These are phyloP conservation scores for Nakazawaea ambrosiae DNA, from an alignment of 805 yeast genomes.

Conservation along the genomic window DNA sequence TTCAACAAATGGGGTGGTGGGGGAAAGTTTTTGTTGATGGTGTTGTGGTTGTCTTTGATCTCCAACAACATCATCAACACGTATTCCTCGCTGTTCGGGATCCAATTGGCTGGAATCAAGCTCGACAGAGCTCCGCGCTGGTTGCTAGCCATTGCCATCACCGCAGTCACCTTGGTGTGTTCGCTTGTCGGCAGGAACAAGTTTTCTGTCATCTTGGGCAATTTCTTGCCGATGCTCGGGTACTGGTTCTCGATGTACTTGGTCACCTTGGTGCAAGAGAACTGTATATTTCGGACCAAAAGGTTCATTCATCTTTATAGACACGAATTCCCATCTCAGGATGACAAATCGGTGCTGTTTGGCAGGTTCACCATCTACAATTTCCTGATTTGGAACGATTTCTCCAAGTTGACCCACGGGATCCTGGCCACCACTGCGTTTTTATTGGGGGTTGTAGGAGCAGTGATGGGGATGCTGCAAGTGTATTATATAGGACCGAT, in stretches of 20 bases:
- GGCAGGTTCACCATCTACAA: slow-evolving; percentile 41
- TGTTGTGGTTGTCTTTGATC: slow-evolving; percentile 66
- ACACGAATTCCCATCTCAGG: slow-evolving; percentile 36
- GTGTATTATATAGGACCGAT: slow-evolving; percentile 76
- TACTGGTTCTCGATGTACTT: slow-evolving; percentile 86
- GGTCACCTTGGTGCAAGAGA: slow-evolving; percentile 65
- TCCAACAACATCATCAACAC: slow-evolving; percentile 79
- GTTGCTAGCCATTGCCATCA: slow-evolving; percentile 60
- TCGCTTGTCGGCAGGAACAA: slow-evolving; percentile 72
- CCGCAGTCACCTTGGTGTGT: slow-evolving; percentile 58
- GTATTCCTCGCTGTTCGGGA: slow-evolving; percentile 75
- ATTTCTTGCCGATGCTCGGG: slow-evolving; percentile 86
- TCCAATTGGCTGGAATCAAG: slow-evolving; percentile 52
- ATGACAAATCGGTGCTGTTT: not conserved
- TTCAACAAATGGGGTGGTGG: slow-evolving; percentile 68
- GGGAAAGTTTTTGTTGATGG: slow-evolving; percentile 67
- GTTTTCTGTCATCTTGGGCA: slow-evolving; percentile 66
- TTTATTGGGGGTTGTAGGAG: slow-evolving; percentile 69
- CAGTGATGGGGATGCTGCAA: slow-evolving; percentile 83
- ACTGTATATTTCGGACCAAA: slow-evolving; percentile 56
- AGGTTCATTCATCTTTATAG: slow-evolving; percentile 34
- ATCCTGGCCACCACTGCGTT: slow-evolving; percentile 65
- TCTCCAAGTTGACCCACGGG: slow-evolving; percentile 55
- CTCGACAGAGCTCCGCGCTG: slow-evolving; percentile 70
- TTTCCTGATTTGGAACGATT: slow-evolving; percentile 70